Evolutionary conservation across 2,329 filamentous ascomycete genomes (phyloP).

Genomic region (Setomelanomma holmii): DNA sequence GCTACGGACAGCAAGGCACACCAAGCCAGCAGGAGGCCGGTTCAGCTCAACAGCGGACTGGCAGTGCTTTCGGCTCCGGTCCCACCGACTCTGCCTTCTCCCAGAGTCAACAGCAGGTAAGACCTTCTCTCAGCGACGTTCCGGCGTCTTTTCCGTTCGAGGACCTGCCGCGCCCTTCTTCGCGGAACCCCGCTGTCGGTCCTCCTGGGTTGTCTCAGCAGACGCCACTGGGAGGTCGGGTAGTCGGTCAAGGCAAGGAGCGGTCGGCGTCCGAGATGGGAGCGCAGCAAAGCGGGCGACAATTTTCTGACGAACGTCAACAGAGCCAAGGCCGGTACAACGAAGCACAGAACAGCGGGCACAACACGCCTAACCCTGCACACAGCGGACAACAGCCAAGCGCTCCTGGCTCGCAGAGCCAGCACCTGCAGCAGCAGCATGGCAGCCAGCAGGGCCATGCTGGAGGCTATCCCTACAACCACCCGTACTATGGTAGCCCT

Average conservation of each 20-base stretch:
- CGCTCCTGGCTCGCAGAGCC: constrained; percentile 56
- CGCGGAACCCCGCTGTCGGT: constrained; percentile 1
- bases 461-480: constrained; percentile 57
- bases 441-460: constrained; percentile 51
- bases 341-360: constrained; percentile 84
- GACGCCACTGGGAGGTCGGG: constrained; percentile 7
- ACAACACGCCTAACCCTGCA: constrained; percentile 87
- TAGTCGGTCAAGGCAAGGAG: constrained; percentile 7
- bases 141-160: constrained; percentile 3
- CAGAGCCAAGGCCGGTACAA: constrained; percentile 72
- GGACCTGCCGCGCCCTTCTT: background rate
- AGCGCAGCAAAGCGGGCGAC: constrained; percentile 1
- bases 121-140: constrained; percentile 16
- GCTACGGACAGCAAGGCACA: constrained; percentile 58
- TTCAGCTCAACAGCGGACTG: constrained; percentile 75
- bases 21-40: constrained; percentile 73
- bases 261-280: constrained; percentile 7
- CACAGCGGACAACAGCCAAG: constrained; percentile 61
- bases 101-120: constrained; percentile 66
- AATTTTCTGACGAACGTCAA: constrained; percentile 22
- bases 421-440: constrained; percentile 57
- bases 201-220: constrained; percentile 6
- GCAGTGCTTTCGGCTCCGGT: constrained; percentile 74
- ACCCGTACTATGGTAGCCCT: constrained; percentile 68
- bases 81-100: constrained; percentile 67